Evolutionary conservation across 345 rosid species (phyloP).

Genomic region (Pistacia integerrima): DNA sequence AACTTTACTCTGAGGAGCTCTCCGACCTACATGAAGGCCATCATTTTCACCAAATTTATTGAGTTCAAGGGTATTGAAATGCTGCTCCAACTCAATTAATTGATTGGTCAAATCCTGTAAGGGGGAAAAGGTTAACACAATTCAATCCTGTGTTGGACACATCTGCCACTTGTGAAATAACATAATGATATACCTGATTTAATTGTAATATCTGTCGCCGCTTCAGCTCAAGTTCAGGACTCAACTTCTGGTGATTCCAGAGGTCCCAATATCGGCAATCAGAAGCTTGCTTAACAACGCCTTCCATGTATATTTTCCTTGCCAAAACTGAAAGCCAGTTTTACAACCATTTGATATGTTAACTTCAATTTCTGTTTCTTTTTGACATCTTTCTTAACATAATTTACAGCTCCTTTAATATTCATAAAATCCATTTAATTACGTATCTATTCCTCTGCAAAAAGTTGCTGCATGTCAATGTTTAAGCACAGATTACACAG

Average conservation of each 20-base stretch:
- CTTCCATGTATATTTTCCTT: constrained; percentile 73
- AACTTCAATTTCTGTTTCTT: neutral
- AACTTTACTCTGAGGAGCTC: constrained; percentile 49
- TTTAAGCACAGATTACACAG: neutral
- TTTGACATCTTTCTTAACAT: neutral
- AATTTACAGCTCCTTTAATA: neutral
- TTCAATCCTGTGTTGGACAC: constrained; percentile 19
- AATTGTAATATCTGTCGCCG: constrained; percentile 55
- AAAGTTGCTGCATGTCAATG: constrained; percentile 3
- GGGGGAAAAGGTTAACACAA: constrained; percentile 20
- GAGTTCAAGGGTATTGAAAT: constrained; percentile 84
- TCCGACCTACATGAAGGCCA: constrained; percentile 46
- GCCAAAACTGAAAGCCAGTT: constrained; percentile 69
- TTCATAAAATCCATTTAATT: neutral
- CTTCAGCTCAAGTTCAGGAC: constrained; percentile 85
- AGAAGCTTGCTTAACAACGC: constrained; percentile 81
- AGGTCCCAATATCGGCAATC: constrained; percentile 83
- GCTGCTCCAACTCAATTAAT: constrained; percentile 84
- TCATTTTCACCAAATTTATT: constrained; percentile 66
- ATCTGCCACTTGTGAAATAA: constrained; percentile 6
- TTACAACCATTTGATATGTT: constrained; percentile 8
- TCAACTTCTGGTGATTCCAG: constrained; percentile 86
- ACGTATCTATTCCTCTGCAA: neutral
- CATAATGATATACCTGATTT: constrained; percentile 56
- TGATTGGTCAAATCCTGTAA: constrained; percentile 82